Base-by-base conservation (phyloP, 257 asterid genomes). In the Fraxinus quadrangulata region DNA sequence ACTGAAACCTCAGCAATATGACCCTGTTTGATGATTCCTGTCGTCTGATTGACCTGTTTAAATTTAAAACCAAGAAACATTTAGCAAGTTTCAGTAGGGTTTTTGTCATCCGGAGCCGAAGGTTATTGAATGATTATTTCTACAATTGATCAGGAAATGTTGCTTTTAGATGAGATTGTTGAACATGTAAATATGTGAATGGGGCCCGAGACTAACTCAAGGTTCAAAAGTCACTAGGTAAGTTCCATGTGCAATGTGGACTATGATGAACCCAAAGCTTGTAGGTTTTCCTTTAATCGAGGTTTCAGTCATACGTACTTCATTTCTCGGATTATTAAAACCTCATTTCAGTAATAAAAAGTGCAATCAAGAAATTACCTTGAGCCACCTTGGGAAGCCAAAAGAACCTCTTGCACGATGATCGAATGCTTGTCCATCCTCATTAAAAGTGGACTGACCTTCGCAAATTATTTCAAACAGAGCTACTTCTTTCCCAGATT, bases 371-470 rank as follows among this genome's bases (percentile, higher is more conserved):
- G 65, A 85, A 78, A 72, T 83, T 83, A 93, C 99, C 98, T 90
- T 83, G 65, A 96, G 98, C 99, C 98, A 96, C 61, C 77, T 90
- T 39, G 99, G 99, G 83, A 96, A 93, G 81, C 99, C 98, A 81
- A 90, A 96, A 82, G 91, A 87, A 80, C 97, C 96, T 86, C 94
- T 86, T 42, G 95, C 90, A 67, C 70, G 90, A 81, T 92, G 96
- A 80, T 90, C 92, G 54, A 82, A 84, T 69, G 97, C 96, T 66
- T 85, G 93, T n/a, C 93, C 97, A 45, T 88, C 89, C 75, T 82
- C 88, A 71, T 85, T 84, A 80, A 90, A 81, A 66, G 90, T 86
- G 72, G 98, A 81, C 83, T 89, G 81, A 28, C 98, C 97, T 84
- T 90, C 98, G 59, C 99, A 96, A 36, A 77, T 71, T 74, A 96